Evolutionary conservation across 129 eudicot species (phyloP), one percentile per base, ranked within the genome.

Genomic region (Erigeron canadensis): DNA sequence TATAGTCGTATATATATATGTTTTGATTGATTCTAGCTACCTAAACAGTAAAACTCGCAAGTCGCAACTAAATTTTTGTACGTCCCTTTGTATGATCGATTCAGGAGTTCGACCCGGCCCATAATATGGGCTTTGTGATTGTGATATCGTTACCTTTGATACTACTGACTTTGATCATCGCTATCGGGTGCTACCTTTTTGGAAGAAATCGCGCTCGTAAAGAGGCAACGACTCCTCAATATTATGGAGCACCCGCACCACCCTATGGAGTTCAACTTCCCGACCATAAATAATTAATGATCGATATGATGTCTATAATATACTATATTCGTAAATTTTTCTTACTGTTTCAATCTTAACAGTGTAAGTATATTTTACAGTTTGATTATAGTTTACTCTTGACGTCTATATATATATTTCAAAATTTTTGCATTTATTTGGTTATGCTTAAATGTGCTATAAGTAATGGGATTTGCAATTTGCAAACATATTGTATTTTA

Each of bases 231-330:
- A 44, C 51, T 44, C 77, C 81, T 53, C 77, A 78, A 17, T 78
- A 71, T 71, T 51, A 70, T 18, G 81, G 81, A 63, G 48, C 81
- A 51, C 81, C 81, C 10, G 81, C 82, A 71, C 82, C 82, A 67
- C 82, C 82, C 15, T 71, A 78, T 37, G 82, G 73, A 71, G 73
- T 78, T 9, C 82, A 78, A n/a, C 53, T 48, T 57, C 72, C 62
- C 58, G 44, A 38, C 74, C 16, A 10, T 19, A 78, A 71, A 71
- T 71, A 17, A 63, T 6, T 7, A 10, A 8, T 18, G 5, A 11
- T 19, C n/a, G n/a, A 8, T 12, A 23, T 53, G 41, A 56, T 28
- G 53, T 16, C 21, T 6, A 17, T 16, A 53, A 53, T 5, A 6
- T 53, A 53, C 5, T 12, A 8, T 8, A 6, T 19, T 16, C n/a